Evolutionary conservation across 371 early-diverging fungal genomes (phyloP), one percentile per base, ranked within the genome.

Genomic region (Mucor irregularis): DNA sequence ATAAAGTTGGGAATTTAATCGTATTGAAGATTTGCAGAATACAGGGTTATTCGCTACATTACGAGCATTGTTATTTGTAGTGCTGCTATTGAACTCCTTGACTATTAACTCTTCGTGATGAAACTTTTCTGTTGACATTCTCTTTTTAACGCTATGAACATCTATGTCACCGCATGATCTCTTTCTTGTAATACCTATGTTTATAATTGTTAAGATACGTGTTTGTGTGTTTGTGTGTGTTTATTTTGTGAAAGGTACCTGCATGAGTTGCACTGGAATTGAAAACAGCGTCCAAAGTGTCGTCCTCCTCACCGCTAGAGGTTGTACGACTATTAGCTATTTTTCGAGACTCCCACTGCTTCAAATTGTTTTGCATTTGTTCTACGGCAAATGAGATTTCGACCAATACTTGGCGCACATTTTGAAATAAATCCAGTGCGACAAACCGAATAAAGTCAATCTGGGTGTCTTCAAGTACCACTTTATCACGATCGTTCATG

Each of bases 391-490:
- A 78, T n/a, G 66, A 47, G 8, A 66, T 64, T 60, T 66, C 71
- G n/a, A 57, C 56, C n/a, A 68, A 43, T 1, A 72, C 54, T 13
- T 53, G 14, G 9, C 53, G 33, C 0, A 87, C 83, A 38, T 71
- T 76, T 45, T 73, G 60, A 60, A 89, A 90, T 37, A 90, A 54
- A 33, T 82, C 88, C 54, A 87, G 69, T 0, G 87, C 88, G 47
- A 87, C 82, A n/a, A 70, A 74, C 37, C 77, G 80, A 56, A 89
- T 89, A 48, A 90, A 90, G 1, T 76, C 79, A 22, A 89, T 74
- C 53, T 90, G 90, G 28, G 83, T 77, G 17, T 82, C 82, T 51
- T 81, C 78, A 56, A 81, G 71, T 48, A 76, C 64, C 2, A 73
- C 62, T 24, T 66, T 70, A 17, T 73, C 69, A 30, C 83, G 69